Base-by-base conservation (phyloP, 768 basidiomycete species). In the Asterophora parasitica region DNA sequence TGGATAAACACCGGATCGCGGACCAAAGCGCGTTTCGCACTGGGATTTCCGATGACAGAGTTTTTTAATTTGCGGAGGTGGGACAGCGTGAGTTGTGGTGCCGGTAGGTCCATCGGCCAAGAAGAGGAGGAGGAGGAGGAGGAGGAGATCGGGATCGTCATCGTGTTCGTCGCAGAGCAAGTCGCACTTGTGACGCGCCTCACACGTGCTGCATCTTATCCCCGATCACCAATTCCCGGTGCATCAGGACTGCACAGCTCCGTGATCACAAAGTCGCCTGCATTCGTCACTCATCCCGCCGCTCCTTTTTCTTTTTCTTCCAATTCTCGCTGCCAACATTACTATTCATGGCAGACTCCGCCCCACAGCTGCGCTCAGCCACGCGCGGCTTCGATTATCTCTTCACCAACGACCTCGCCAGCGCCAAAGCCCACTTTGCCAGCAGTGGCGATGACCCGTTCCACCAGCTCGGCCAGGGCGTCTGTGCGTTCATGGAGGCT, bases 11-110 rank as follows among this genome's bases (percentile, higher is more conserved):
- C 61, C 10, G 73, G 66, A 54, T 90, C 83, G 35, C 71, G 65
- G 0, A 81, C 78, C 1, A 87, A 65, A 11, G 73, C 62, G 2
- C 71, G 59, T 61, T 91, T 91, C 1, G 85, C 84, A 0, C 79
- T 76, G 0, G 85, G 87, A 52, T 89, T 91, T 1, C 88, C 88
- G 32, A 90, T 89, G 41, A 89, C 83, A 1, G 73, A 61, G 62
- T 90, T 90, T 66, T 89, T 89, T 50, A 80, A 74, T 50, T 73
- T 69, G 66, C 87, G 89, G 53, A 88, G 77, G 42, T 64, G 65
- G 13, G 70, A 52, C 20, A 69, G 55, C 35, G 50, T 58, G 7
- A 61, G n/a, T n/a, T n/a, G n/a, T n/a, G n/a, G n/a, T n/a, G n/a
- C 44, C 3, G 55, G 30, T 8, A 8, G 23, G 23, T 23, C 23